Conservation (phyloP, 805 yeast genomes). For the Lachancea quebecensis region DNA sequence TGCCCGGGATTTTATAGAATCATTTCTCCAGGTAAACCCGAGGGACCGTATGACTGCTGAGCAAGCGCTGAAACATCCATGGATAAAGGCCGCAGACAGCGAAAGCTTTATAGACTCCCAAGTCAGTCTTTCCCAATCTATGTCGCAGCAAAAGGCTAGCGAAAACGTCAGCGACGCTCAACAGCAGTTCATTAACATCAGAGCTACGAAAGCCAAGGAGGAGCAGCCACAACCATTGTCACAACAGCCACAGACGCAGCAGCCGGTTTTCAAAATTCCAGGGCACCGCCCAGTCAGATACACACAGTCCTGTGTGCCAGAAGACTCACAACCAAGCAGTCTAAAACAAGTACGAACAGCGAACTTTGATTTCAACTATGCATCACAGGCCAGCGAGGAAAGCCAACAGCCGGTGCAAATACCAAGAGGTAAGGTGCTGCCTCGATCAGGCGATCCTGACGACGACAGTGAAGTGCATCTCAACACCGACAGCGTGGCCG, state of each 20-base stretch:
- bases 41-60: conserved; percentile 62
- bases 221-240: neutral
- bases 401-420: neutral
- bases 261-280: conserved; percentile 27
- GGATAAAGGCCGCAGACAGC: conserved; percentile 45
- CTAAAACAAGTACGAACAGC: conserved; percentile 7
- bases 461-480: neutral
- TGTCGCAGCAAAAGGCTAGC: conserved; percentile 54
- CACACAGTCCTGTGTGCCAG: conserved; percentile 22
- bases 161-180: conserved; percentile 32
- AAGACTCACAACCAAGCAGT: conserved; percentile 6
- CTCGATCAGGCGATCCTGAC: neutral
- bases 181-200: conserved; percentile 23
- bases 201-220: conserved; percentile 17
- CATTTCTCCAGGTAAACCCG: conserved; percentile 74
- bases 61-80: conserved; percentile 70
- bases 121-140: conserved; percentile 62
- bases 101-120: conserved; percentile 25
- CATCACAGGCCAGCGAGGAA: conserved; percentile 2
- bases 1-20: conserved; percentile 65
- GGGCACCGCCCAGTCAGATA: conserved; percentile 22
- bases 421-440: neutral
- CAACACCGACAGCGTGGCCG: conserved; percentile 1
- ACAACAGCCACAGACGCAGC: conserved; percentile 4
- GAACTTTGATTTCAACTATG: conserved; percentile 1